phyloP scores from a whole-genome alignment of 2,329 filamentous ascomycete genomes.

The Ilyonectria destructans region DNA sequence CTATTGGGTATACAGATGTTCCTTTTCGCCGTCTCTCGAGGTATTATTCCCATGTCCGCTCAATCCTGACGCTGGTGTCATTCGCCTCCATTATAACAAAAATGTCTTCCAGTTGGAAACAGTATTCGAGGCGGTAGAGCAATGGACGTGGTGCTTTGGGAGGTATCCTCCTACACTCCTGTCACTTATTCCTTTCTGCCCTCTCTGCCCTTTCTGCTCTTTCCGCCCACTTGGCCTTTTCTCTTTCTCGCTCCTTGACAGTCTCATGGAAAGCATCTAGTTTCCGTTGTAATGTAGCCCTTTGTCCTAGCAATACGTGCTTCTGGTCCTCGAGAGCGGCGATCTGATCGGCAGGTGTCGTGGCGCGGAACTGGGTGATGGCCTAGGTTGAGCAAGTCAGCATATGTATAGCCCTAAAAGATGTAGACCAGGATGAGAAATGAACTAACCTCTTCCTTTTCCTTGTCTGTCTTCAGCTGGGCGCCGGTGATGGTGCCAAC shows the following conservation, averaged over 20 bases:
- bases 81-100: not conserved
- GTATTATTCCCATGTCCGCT: not conserved
- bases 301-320: constrained; percentile 57
- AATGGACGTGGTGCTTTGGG: not conserved
- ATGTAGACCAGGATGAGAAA: not conserved
- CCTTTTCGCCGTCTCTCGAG: constrained; percentile 10
- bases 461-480: constrained; percentile 64
- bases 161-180: not conserved
- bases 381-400: constrained; percentile 43
- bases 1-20: constrained; percentile 36
- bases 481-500: constrained; percentile 67
- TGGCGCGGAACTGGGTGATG: constrained; percentile 57
- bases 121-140: not conserved
- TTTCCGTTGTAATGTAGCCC: constrained; percentile 60
- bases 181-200: constrained; percentile 18
- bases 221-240: constrained; percentile 43
- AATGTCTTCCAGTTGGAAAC: not conserved
- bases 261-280: constrained; percentile 58
- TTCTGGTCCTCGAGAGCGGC: constrained; percentile 62
- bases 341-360: constrained; percentile 62
- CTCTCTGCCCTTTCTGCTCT: constrained; percentile 32
- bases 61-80: not conserved
- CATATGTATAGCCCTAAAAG: not conserved
- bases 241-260: constrained; percentile 56
- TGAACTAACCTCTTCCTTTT: constrained; percentile 60